Evolutionary conservation across 2,329 filamentous ascomycete species (phyloP), one percentile per base, ranked within the genome.

Genomic region (Neophaeococcomyces aloes): DNA sequence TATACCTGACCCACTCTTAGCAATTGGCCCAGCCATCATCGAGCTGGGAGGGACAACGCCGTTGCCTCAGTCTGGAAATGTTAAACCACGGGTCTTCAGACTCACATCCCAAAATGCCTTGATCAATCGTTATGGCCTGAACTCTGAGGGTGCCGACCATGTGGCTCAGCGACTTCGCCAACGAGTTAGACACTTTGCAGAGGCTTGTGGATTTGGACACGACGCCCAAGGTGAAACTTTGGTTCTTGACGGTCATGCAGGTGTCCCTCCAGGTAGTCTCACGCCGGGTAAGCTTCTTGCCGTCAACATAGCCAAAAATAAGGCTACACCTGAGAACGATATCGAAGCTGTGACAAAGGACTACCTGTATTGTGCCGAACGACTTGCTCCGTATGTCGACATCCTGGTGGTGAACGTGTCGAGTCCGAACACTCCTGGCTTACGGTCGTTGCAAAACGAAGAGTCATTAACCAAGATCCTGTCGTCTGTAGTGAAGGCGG

Each of bases 321-420:
- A 95, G 70, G 72, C 77, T 36, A 98, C 91, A 0, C 79, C 86
- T 15, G 88, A 93, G 59, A 72, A 73, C 37, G 86, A 96, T 59
- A 81, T 94, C 48, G 76, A 82, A 32, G 88, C 87, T 25, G 82
- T 96, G 13, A 78, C 74, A 39, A 73, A 75, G 18, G 76, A 82
- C 55, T 95, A 96, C 59, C 83, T 91, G n/a, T 85, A 83, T 62
- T 94, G 89, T 56, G 88, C 95, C 3, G 72, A 83, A 43, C 74
- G 80, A 35, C 69, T 98, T 29, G 91, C 83, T 3, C 81, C 75
- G 39, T 98, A 94, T 60, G 87, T 91, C 8, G 91, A 98, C 57
- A 83, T 98, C 29, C 68, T 98, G n/a, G 89, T 96, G 6, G 91
- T 98, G 58, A 98, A 98, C 57, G 91, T 98, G 38, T 94, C 87